Evolutionary conservation across 2,329 filamentous ascomycete genomes (phyloP).

Genomic region (Ophiostoma perfectum): DNA sequence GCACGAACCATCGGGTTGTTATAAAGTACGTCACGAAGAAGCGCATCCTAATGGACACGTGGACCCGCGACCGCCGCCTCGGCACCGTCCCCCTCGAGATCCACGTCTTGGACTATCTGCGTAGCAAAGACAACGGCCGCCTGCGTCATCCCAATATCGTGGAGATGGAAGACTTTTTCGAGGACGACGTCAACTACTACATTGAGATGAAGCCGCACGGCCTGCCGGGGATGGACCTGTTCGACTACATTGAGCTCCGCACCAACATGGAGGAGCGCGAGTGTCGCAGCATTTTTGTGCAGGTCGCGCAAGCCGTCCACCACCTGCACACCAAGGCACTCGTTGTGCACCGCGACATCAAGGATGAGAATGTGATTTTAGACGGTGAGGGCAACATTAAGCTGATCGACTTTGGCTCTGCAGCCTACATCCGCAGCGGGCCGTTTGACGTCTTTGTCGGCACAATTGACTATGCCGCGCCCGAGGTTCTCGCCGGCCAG

Average conservation of each 20-base stretch:
- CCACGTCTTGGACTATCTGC: slow-evolving; percentile 89
- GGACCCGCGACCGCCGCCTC: slow-evolving; percentile 87
- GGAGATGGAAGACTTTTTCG: slow-evolving; percentile 68
- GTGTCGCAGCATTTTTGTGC: slow-evolving; percentile 89
- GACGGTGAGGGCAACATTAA: slow-evolving; percentile 95
- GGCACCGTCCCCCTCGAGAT: slow-evolving; percentile 96
- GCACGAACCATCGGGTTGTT: slow-evolving; percentile 75
- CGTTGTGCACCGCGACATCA: slow-evolving; percentile 96
- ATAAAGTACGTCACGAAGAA: slow-evolving; percentile 97
- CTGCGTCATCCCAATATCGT: slow-evolving; percentile 64
- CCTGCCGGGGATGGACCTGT: slow-evolving; percentile 93
- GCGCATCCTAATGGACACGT: slow-evolving; percentile 94
- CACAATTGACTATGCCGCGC: slow-evolving; percentile 97
- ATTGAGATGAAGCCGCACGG: slow-evolving; percentile 98
- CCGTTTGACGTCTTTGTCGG: slow-evolving; percentile 99
- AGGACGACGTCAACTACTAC: slow-evolving; percentile 89
- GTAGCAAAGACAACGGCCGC: slow-evolving; percentile 52
- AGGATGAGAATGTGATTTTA: slow-evolving; percentile 95
- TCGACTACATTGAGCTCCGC: slow-evolving; percentile 96
- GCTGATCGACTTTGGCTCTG: slow-evolving; percentile 95
- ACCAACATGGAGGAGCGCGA: slow-evolving; percentile 95
- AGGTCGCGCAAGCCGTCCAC: slow-evolving; percentile 83
- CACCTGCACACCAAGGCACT: slow-evolving; percentile 86
- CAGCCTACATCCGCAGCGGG: slow-evolving; percentile 95
- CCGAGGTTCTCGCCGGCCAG: slow-evolving; percentile 90